Percentiles rank a stretch among this genome's conserved stretches.
Evolutionary conservation across 1,139 yeast genomes (phyloP).

Genomic region (Sugiyamaella novakii): DNA sequence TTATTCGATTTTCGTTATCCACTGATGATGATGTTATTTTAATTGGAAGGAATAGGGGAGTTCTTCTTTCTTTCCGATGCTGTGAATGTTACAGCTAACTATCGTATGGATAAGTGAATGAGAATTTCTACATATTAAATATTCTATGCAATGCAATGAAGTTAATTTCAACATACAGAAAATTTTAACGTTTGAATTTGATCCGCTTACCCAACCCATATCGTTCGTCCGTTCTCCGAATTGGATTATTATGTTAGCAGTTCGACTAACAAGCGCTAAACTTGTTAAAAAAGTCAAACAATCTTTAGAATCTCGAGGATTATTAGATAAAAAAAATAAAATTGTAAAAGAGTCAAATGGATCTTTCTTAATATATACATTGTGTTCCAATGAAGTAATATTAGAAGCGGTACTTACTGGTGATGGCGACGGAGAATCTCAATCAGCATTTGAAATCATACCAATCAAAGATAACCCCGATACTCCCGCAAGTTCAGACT

Average conservation of each 20-base stretch:
- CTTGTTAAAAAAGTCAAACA: slow-evolving; percentile 38
- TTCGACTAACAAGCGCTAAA: slow-evolving; percentile 20
- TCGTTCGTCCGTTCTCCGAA: not conserved
- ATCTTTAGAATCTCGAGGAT: slow-evolving; percentile 31
- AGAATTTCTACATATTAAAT: not conserved
- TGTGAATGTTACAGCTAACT: not conserved
- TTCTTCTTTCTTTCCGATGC: too few species aligned
- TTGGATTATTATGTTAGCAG: slow-evolving; percentile 17
- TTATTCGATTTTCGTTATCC: too few species aligned
- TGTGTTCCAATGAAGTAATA: slow-evolving; percentile 5
- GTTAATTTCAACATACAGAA: slow-evolving; percentile 6
- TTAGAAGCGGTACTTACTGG: slow-evolving; percentile 1
- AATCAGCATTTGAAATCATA: not conserved
- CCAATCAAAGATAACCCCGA: not conserved
- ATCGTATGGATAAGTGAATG: too few species aligned
- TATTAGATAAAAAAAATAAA: slow-evolving; percentile 19
- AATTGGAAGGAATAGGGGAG: not conserved
- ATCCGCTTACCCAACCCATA: too few species aligned
- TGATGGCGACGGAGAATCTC: not conserved
- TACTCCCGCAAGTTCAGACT: not conserved
- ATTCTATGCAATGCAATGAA: slow-evolving; percentile 11
- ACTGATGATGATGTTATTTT: not conserved
- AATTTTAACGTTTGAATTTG: too few species aligned
- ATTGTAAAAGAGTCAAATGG: slow-evolving; percentile 12
- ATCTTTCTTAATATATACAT: slow-evolving; percentile 19